Evolutionary conservation across 176 grass and related monocot genomes (phyloP).

Genomic region (Hsuehochloa calcarea): DNA sequence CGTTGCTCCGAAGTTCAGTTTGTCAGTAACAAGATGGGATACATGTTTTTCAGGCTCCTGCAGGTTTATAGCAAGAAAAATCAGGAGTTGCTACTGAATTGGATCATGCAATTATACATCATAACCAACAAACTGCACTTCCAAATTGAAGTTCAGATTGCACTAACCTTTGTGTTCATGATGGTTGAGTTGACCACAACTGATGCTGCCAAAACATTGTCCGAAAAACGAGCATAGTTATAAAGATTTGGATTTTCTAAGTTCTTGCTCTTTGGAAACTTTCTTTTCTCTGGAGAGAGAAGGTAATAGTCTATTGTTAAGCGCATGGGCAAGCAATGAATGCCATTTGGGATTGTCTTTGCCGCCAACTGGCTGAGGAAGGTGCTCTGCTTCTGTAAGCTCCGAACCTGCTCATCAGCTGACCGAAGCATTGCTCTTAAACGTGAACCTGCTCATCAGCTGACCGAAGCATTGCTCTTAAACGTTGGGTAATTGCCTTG

Average conservation of each 20-base stretch:
- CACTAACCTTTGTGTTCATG: conserved; percentile 37
- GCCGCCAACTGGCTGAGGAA: conserved; percentile 42
- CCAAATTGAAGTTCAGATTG: neutral
- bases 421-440: conserved; percentile 43
- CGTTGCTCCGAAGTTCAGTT: conserved; percentile 42
- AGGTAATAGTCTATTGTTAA: conserved; percentile 42
- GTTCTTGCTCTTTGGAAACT: conserved; percentile 40
- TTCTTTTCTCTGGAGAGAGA: conserved; percentile 43
- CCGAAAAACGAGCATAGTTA: conserved; percentile 44
- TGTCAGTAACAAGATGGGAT: conserved; percentile 44
- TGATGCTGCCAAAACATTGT: conserved; percentile 50
- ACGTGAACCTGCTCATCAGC: conserved; percentile 42
- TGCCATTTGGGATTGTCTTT: conserved; percentile 46
- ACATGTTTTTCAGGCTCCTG: conserved; percentile 51
- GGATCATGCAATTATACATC: neutral
- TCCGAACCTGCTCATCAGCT: conserved; percentile 44
- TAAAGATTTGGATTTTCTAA: conserved; percentile 45
- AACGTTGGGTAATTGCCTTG: conserved; percentile 24
- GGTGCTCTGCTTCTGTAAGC: conserved; percentile 47
- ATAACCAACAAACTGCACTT: neutral
- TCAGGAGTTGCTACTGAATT: neutral
- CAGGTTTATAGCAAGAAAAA: neutral
- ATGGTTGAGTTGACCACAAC: conserved; percentile 45
- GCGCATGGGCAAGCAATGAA: conserved; percentile 45
- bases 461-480: conserved; percentile 44